A percentile compares a stretch with the other conserved stretches of the same genome.
Evolutionary conservation across 108 stramenopile species (phyloP).

Genomic region (Licmophora abbreviata): DNA sequence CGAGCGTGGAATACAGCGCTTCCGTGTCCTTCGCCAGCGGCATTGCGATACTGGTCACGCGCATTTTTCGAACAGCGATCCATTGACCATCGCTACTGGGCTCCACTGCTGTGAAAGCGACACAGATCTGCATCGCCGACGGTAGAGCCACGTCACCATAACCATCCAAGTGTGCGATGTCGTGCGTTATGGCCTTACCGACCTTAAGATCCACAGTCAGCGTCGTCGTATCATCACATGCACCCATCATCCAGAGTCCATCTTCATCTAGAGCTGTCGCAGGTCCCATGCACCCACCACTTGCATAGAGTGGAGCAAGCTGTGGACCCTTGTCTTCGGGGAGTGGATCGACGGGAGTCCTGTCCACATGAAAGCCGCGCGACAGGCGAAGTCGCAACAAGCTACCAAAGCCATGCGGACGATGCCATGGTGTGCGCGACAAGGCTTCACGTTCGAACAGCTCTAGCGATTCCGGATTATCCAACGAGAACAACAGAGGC

Average conservation of each 20-base stretch:
- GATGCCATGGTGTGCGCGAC: conserved; percentile 20
- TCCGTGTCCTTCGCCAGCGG: conserved; percentile 30
- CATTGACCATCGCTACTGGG: conserved; percentile 9
- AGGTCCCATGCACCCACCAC: conserved; percentile 33
- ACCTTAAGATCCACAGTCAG: conserved; percentile 31
- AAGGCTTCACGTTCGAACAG: conserved; percentile 20
- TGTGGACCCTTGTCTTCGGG: conserved; percentile 4
- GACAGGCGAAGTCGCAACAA: conserved; percentile 31
- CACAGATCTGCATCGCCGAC: conserved; percentile 39
- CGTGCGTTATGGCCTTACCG: neutral
- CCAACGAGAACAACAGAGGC: conserved; percentile 22
- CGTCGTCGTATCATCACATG: conserved; percentile 31
- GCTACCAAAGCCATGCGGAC: conserved; percentile 21
- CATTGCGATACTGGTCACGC: conserved; percentile 18
- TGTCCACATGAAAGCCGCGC: conserved; percentile 33
- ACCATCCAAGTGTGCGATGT: conserved; percentile 9
- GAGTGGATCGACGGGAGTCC: conserved; percentile 2
- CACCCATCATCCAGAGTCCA: conserved; percentile 28
- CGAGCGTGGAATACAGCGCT: conserved; percentile 26
- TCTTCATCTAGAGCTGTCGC: conserved; percentile 11
- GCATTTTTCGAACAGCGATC: conserved; percentile 28
- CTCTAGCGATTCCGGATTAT: neutral
- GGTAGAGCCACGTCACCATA: conserved; percentile 20
- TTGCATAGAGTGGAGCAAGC: conserved; percentile 15
- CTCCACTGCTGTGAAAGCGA: conserved; percentile 40